These are phyloP conservation scores for Proliferodiscus dingleyae DNA, from an alignment of 2,329 filamentous ascomycete species.

Conservation along the genomic window DNA sequence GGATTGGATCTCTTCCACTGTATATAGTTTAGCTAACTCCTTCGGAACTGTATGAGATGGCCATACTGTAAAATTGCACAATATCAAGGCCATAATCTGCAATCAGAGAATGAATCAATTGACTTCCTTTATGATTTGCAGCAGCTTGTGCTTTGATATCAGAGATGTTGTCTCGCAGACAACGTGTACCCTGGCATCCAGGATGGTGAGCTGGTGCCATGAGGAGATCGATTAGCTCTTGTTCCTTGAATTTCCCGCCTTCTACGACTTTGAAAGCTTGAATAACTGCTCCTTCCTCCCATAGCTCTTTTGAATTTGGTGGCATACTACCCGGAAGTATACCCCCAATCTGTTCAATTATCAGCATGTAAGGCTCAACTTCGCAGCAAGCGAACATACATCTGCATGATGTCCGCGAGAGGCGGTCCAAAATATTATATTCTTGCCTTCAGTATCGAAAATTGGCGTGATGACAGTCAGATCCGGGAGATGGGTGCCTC, in stretches of 20 bases:
- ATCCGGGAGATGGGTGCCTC: conserved; percentile 74
- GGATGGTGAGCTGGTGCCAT: conserved; percentile 66
- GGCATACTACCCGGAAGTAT: conserved; percentile 80
- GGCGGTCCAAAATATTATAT: conserved; percentile 77
- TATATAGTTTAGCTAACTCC: conserved; percentile 32
- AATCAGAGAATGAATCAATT: conserved; percentile 66
- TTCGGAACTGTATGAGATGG: conserved; percentile 46
- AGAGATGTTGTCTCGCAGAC: conserved; percentile 43
- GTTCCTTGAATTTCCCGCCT: conserved; percentile 70
- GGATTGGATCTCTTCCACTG: conserved; percentile 66
- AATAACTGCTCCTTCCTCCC: conserved; percentile 58
- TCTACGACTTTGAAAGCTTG: conserved; percentile 64
- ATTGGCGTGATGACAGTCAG: conserved; percentile 77
- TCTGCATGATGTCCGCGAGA: conserved; percentile 78
- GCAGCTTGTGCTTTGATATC: conserved; percentile 80
- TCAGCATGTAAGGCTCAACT: background rate
- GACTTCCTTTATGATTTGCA: conserved; percentile 73
- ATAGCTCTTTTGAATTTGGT: conserved; percentile 60
- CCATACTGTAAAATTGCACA: conserved; percentile 46
- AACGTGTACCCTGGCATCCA: conserved; percentile 70
- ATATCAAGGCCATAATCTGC: conserved; percentile 68
- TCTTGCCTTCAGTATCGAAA: conserved; percentile 55
- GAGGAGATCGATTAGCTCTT: conserved; percentile 64
- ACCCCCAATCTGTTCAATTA: conserved; percentile 56
- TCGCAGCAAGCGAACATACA: conserved; percentile 2